Evolutionary conservation across 495 filamentous ascomycete genomes (phyloP).

Genomic region (Chaetomium cochliodes): DNA sequence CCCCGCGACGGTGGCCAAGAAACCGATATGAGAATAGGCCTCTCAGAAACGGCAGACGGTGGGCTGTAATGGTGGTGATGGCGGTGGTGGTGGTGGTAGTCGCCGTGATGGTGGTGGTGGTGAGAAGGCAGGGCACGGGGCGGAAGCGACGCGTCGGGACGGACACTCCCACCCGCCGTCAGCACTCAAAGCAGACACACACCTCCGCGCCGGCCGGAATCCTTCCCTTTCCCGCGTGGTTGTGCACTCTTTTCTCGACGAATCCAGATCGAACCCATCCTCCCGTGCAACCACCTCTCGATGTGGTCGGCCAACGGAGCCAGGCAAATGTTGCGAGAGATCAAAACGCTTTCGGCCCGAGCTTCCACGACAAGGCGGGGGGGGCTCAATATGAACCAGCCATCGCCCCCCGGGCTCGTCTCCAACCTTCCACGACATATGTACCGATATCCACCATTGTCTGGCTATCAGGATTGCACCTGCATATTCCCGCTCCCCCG

Average conservation of each 20-base stretch:
- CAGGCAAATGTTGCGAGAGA: not conserved
- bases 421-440: not conserved
- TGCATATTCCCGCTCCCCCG: not conserved
- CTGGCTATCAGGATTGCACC: not conserved
- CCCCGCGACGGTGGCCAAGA: not conserved
- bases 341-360: slow-evolving; percentile 17
- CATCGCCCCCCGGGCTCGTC: not conserved
- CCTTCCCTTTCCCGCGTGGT: not conserved
- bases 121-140: not conserved
- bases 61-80: not conserved
- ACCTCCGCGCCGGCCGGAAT: not conserved
- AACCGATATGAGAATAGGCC: not conserved
- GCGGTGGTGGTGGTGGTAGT: not conserved
- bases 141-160: not conserved
- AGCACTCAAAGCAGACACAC: not conserved
- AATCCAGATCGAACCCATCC: slow-evolving; percentile 17
- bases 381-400: not conserved
- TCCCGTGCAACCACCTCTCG: not conserved
- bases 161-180: not conserved
- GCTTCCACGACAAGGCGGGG: slow-evolving; percentile 8
- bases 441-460: not conserved
- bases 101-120: not conserved
- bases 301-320: not conserved
- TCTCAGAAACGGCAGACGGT: not conserved
- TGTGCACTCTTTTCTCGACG: not conserved